Percentiles rank a stretch among this genome's conserved stretches.
These are phyloP conservation scores for Achlya hypogyna DNA, from an alignment of 352 stramenopile genomes.

Conservation along the genomic window DNA sequence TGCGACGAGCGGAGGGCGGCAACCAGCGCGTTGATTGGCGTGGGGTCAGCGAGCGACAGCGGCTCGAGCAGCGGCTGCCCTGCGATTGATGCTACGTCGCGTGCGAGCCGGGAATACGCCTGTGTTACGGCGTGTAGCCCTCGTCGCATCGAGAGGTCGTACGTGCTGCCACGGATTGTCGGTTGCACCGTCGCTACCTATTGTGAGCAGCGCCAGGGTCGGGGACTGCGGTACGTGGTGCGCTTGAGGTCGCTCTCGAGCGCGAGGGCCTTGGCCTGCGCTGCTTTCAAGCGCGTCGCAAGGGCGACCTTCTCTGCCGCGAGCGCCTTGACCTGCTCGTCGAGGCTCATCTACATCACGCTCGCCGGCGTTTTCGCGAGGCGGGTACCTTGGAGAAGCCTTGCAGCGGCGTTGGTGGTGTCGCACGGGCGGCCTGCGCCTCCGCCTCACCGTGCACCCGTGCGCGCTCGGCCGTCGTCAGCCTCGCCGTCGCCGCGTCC, in stretches of 20 bases:
- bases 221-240: neutral
- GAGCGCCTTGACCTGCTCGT: conserved; percentile 14
- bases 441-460: neutral
- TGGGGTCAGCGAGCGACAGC: neutral
- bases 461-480: neutral
- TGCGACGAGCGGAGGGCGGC: neutral
- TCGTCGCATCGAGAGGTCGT: too few relatives aligned
- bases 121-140: too few relatives aligned
- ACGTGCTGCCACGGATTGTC: too few relatives aligned
- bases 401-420: neutral
- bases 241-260: conserved; percentile 7
- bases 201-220: too few relatives aligned
- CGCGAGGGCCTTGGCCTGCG: conserved; percentile 3
- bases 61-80: too few relatives aligned
- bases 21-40: neutral
- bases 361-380: neutral
- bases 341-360: neutral
- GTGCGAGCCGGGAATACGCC: too few relatives aligned
- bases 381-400: conserved; percentile 4
- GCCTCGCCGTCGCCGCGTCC: neutral
- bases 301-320: conserved; percentile 10
- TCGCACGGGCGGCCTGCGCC: neutral
- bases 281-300: conserved; percentile 2
- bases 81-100: too few relatives aligned
- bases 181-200: too few relatives aligned